Base-by-base conservation (phyloP, 148 eudicot genomes). In the Vaccinium macrocarpon region DNA sequence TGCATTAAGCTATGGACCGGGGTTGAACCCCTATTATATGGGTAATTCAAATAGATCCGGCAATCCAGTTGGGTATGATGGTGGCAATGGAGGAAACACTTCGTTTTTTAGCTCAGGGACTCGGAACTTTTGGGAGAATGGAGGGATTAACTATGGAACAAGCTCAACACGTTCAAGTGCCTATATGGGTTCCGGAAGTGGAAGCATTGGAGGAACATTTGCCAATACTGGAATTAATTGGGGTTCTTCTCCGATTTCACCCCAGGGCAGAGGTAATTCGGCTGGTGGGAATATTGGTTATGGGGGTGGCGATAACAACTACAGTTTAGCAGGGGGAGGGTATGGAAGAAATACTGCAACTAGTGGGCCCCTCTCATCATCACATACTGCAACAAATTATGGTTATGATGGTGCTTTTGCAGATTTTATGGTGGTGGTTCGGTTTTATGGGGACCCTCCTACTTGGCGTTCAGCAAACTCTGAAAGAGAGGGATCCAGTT, bases 381-480 rank as follows among this genome's bases (percentile, higher is more conserved):
- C 95, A 0, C 83, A 88, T 86, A 84, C 82, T 82, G 84, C 91
- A 72, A 87, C 92, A 68, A 89, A 87, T 82, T 91, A 87, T 72
- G 90, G 93, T 59, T 87, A 85, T 88, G 94, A 91, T 75, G 93
- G 90, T 84, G 87, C 87, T 51, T 86, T 93, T 86, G 35, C 90
- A n/a, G 95, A 93, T 84, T 87, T 13, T 91, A 91, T 87, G 91
- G 88, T 86, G 90, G 91, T 75, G 80, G 88, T 78, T 90, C 91
- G 6, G 88, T 85, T 85, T 79, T 87, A 88, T 83, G 91, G 87
- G 84, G 96, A 93, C 79, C 52, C 92, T 51, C 52, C 92, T 51
- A 91, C 94, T 74, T 93, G 96, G 96, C 90, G 89, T 83, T 88
- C 89, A 80, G 86, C 86, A 79, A 87, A 91, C 83, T 86, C 90